Base-by-base conservation (phyloP, 495 filamentous ascomycete species). In the Penicillium waksmanii region DNA sequence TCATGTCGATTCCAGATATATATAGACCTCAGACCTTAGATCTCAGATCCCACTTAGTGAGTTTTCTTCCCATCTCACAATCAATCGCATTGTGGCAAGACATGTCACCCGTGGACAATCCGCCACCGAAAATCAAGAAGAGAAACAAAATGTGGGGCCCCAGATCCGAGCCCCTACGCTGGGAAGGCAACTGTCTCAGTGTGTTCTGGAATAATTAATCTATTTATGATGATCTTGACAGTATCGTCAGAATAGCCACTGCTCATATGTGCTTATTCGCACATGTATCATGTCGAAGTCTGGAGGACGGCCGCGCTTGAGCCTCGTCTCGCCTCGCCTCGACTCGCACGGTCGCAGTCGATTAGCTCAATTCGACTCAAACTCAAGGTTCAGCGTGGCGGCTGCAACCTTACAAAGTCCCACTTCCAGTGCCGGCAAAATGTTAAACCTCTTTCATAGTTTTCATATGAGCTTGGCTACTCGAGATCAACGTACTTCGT, bases 381-480 rank as follows among this genome's bases (percentile, higher is more conserved):
- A 13, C 15, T 40, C 42, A n/a, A 44, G 42, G 17, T 18, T 44
- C 46, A 12, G 9, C 18, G 46, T 25, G 15, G 46, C 21, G 46
- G 46, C 46, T 48, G 46, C 21, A 48, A 48, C 46, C 46, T 27
- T 48, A 27, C 46, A 12, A 27, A 48, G 46, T 48, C 46, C 46
- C 18, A 48, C 23, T 15, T 48, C 1, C 46, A 44, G 8, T 19
- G 17, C 42, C 42, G 42, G n/a, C n/a, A 8, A 44, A 19, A 44
- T 21, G 7, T 44, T 44, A 44, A n/a, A 18, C 15, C 15, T 38
- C 36, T n/a, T 38, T 12, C 1, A n/a, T 38, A 12, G 1, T 9
- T 38, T n/a, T n/a, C 2, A 13, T 12, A 6, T 38, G n/a, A 18
- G 17, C 15, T 17, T 18, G 17, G n/a, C 42, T 44, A 38, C 36